Conservation (phyloP, 352 stramenopile species). For the Globisporangium parvum region DNA sequence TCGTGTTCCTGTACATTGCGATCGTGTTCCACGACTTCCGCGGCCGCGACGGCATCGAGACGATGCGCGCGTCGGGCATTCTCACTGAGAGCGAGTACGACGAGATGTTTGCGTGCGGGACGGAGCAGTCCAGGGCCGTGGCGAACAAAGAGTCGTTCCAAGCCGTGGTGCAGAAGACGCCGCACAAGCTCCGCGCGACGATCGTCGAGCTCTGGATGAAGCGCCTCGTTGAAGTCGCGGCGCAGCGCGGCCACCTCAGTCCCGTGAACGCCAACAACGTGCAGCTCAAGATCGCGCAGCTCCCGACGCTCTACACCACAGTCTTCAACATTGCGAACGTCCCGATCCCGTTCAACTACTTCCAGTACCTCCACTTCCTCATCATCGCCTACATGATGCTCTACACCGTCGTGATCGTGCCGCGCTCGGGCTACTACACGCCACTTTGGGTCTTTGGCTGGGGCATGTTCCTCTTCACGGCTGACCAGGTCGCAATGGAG, state of each 20-base stretch:
- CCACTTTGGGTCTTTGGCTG: conserved; percentile 77
- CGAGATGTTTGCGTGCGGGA: conserved; percentile 63
- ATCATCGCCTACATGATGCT: conserved; percentile 71
- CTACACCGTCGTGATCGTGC: conserved; percentile 83
- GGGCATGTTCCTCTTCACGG: conserved; percentile 78
- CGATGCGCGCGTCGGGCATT: conserved; percentile 47
- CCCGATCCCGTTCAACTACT: conserved; percentile 85
- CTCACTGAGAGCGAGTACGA: conserved; percentile 63
- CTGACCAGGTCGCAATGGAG: conserved; percentile 77
- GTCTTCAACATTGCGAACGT: conserved; percentile 85
- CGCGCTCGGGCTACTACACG: conserved; percentile 61
- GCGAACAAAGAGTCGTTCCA: conserved; percentile 46
- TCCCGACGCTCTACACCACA: conserved; percentile 70
- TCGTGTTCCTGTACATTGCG: conserved; percentile 80
- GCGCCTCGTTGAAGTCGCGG: conserved; percentile 59
- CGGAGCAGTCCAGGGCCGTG: conserved; percentile 40
- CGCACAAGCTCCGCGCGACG: conserved; percentile 64
- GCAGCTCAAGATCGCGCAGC: conserved; percentile 58
- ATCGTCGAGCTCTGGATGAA: conserved; percentile 81
- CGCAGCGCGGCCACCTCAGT: conserved; percentile 51
- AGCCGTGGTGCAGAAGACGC: conserved; percentile 50
- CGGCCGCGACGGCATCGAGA: conserved; percentile 60
- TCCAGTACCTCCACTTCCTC: conserved; percentile 72
- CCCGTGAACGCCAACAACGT: conserved; percentile 48
- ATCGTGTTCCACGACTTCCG: conserved; percentile 80